Percentiles rank a stretch among this genome's conserved stretches.
phyloP scores from a whole-genome alignment of 176 grass and related monocot genomes.

The Avena eriantha region DNA sequence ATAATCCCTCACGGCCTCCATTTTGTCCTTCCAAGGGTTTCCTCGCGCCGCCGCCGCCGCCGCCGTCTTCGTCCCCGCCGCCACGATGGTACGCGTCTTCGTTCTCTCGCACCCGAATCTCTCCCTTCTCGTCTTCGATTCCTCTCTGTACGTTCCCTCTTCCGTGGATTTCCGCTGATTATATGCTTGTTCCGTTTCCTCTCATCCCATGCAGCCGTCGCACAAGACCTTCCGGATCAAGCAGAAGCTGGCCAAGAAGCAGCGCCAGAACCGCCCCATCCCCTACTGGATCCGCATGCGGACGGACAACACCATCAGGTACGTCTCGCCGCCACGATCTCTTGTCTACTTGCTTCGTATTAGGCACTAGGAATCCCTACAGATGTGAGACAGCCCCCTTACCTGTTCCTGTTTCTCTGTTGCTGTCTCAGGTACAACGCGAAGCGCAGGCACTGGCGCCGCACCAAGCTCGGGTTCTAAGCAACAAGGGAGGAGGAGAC shows the following conservation, averaged over 20 bases:
- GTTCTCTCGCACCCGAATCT: no score
- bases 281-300: conserved; percentile 98
- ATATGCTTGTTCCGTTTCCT: no score
- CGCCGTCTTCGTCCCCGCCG: no score
- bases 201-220: conserved; percentile 58
- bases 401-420: background rate
- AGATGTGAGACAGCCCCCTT: background rate
- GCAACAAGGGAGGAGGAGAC: conserved; percentile 3
- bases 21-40: no score
- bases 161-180: no score
- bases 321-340: background rate
- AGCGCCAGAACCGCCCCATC: conserved; percentile 96
- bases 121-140: no score
- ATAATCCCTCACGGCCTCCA: no score
- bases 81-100: no score
- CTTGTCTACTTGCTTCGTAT: no score
- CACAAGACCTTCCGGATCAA: conserved; percentile 97
- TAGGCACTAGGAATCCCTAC: no score
- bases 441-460: conserved; percentile 99
- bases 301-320: conserved; percentile 95
- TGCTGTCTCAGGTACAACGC: conserved; percentile 77
- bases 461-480: conserved; percentile 97
- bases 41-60: no score
- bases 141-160: no score
- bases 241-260: conserved; percentile 93